These are phyloP conservation scores for Purpureocillium lavendulum DNA, from an alignment of 2,329 filamentous ascomycete species.

Conservation along the genomic window DNA sequence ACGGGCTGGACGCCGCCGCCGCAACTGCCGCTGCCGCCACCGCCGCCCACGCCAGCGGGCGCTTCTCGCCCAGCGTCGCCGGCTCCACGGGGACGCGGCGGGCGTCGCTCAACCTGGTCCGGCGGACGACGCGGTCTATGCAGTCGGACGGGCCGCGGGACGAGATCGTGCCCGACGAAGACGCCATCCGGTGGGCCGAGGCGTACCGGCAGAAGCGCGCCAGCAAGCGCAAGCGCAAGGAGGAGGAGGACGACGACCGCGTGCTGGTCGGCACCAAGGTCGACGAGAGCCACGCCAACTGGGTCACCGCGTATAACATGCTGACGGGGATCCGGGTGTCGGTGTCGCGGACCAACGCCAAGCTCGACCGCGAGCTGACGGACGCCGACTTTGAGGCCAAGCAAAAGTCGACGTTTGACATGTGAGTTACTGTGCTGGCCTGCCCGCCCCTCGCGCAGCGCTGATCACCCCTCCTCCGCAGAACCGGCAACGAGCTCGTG, in stretches of 20 bases:
- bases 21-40: too few relatives aligned
- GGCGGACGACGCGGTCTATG: slow-evolving; percentile 75
- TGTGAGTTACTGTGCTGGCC: slow-evolving; percentile 48
- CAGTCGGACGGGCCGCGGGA: slow-evolving; percentile 79
- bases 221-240: slow-evolving; percentile 73
- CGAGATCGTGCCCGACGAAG: slow-evolving; percentile 78
- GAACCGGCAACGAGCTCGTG: slow-evolving; percentile 92
- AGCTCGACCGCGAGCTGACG: slow-evolving; percentile 83
- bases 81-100: slow-evolving; percentile 56
- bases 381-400: slow-evolving; percentile 88
- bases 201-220: slow-evolving; percentile 86
- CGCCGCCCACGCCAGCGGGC: slow-evolving; percentile 65
- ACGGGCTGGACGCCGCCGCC: slow-evolving; percentile 63
- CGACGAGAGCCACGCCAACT: slow-evolving; percentile 94
- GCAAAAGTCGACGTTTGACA: slow-evolving; percentile 98
- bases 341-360: slow-evolving; percentile 92
- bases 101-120: slow-evolving; percentile 73
- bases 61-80: slow-evolving; percentile 62
- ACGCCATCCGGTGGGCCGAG: slow-evolving; percentile 87
- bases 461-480: slow-evolving; percentile 22
- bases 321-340: slow-evolving; percentile 96
- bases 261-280: slow-evolving; percentile 96
- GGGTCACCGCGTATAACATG: slow-evolving; percentile 99
- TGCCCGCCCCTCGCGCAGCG: neutral
- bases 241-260: slow-evolving; percentile 86